Conservation (phyloP, 179 eudicot genomes). For the Spinacia oleracea region DNA sequence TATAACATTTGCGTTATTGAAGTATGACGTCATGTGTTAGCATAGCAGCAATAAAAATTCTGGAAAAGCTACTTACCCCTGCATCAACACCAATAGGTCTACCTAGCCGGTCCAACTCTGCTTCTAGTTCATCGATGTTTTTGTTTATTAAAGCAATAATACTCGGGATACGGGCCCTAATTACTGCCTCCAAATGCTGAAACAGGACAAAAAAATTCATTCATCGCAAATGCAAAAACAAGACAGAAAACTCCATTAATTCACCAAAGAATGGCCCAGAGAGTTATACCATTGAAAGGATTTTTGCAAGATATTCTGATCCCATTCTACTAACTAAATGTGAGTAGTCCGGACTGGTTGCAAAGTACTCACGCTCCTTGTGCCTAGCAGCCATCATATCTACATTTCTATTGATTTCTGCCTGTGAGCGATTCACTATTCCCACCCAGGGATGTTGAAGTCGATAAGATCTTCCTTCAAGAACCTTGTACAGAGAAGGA, state of each 20-base stretch:
- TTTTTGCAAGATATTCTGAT: conserved; percentile 92
- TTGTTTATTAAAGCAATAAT: conserved; percentile 77
- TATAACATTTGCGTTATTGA: conserved; percentile 17
- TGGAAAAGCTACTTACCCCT: conserved; percentile 58
- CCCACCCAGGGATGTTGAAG: conserved; percentile 93
- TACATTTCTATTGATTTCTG: conserved; percentile 79
- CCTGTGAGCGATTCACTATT: conserved; percentile 90
- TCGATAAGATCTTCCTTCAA: conserved; percentile 90
- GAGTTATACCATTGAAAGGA: conserved; percentile 67
- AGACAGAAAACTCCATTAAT: not conserved
- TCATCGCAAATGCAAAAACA: not conserved
- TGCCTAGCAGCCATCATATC: conserved; percentile 84
- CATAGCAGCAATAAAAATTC: not conserved
- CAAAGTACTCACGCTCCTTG: conserved; percentile 82
- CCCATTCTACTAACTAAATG: conserved; percentile 88
- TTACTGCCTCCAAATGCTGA: conserved; percentile 86
- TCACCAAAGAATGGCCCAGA: not conserved
- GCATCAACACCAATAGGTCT: conserved; percentile 87
- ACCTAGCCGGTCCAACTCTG: conserved; percentile 91
- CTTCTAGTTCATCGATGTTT: conserved; percentile 81
- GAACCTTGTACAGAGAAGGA: conserved; percentile 54
- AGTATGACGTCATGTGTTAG: not conserved
- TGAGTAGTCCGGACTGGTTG: conserved; percentile 82
- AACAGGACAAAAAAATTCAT: conserved; percentile 20
- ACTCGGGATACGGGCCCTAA: conserved; percentile 80